phyloP scores from a whole-genome alignment of 2,329 filamentous ascomycete genomes.

The Fusarium sp. region DNA sequence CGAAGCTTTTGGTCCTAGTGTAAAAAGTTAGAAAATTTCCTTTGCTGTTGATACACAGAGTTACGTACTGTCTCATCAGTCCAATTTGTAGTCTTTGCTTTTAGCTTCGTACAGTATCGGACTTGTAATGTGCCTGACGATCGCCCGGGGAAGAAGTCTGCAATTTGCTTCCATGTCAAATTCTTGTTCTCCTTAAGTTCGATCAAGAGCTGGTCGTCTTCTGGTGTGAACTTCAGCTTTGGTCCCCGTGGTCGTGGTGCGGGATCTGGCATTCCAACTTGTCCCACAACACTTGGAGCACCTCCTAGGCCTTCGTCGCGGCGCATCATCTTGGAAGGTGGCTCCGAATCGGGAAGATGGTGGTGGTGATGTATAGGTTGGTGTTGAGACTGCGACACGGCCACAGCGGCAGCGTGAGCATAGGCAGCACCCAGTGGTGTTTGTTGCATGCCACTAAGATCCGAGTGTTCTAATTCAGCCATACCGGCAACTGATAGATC shows the following conservation, averaged over 20 bases:
- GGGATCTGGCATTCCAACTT: slow-evolving; percentile 87
- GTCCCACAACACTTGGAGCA: slow-evolving; percentile 87
- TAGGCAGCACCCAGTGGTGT: slow-evolving; percentile 66
- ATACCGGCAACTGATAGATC: slow-evolving; percentile 67
- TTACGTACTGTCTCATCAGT: slow-evolving; percentile 89
- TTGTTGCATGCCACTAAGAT: slow-evolving; percentile 68
- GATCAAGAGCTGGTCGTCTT: slow-evolving; percentile 89
- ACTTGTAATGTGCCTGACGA: slow-evolving; percentile 93
- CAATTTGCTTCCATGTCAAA: slow-evolving; percentile 97
- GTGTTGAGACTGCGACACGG: slow-evolving; percentile 53
- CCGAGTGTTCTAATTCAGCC: slow-evolving; percentile 66
- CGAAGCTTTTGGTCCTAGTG: slow-evolving; percentile 80
- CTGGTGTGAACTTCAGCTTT: slow-evolving; percentile 93
- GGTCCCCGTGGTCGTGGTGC: slow-evolving; percentile 85
- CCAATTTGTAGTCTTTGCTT: slow-evolving; percentile 94
- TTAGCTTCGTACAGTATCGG: slow-evolving; percentile 93
- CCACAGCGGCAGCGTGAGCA: slow-evolving; percentile 58
- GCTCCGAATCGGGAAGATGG: slow-evolving; percentile 79
- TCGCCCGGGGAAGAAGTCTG: slow-evolving; percentile 92
- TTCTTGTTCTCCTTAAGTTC: slow-evolving; percentile 96
- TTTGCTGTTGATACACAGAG: neutral
- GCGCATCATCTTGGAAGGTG: slow-evolving; percentile 76
- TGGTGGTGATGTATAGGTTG: slow-evolving; percentile 82
- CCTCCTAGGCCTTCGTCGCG: slow-evolving; percentile 69
- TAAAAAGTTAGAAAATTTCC: slow-evolving; percentile 19